A percentile compares a stretch with the other conserved stretches of the same genome.
phyloP scores from a whole-genome alignment of 768 basidiomycete species.

The Auriscalpium microsporum region DNA sequence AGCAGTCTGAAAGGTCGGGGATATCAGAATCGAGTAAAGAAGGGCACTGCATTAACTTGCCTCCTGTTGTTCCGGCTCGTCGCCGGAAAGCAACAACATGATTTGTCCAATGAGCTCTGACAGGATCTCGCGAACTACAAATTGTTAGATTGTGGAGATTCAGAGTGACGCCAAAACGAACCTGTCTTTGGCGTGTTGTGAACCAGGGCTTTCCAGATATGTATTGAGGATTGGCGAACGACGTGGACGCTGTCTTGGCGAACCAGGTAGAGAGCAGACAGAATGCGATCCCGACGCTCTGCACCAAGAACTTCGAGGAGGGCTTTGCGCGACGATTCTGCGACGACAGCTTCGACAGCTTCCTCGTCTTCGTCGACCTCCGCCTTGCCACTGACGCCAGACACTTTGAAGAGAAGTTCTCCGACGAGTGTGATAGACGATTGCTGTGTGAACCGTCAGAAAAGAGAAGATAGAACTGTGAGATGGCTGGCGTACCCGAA shows the following conservation, averaged over 20 bases:
- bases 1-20: slow-evolving; percentile 53
- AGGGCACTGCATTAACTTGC: slow-evolving; percentile 28
- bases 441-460: slow-evolving; percentile 44
- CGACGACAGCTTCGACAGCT: slow-evolving; percentile 51
- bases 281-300: slow-evolving; percentile 83
- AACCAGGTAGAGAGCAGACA: slow-evolving; percentile 86
- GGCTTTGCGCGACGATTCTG: slow-evolving; percentile 77
- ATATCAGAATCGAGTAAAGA: not conserved
- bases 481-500: slow-evolving; percentile 52
- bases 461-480: not conserved
- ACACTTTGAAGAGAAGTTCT: slow-evolving; percentile 92
- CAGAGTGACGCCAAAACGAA: slow-evolving; percentile 23
- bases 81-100: slow-evolving; percentile 66
- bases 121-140: slow-evolving; percentile 78
- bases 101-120: slow-evolving; percentile 76
- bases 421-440: slow-evolving; percentile 94
- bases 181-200: slow-evolving; percentile 90
- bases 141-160: not conserved
- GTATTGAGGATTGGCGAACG: slow-evolving; percentile 85
- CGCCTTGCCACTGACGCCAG: slow-evolving; percentile 87
- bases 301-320: slow-evolving; percentile 81
- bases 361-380: slow-evolving; percentile 78
- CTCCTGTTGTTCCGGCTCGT: slow-evolving; percentile 85
- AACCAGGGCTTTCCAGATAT: slow-evolving; percentile 98
- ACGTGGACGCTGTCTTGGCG: slow-evolving; percentile 87